Evolutionary conservation across 768 basidiomycete genomes (phyloP), one percentile per base, ranked within the genome.

Genomic region (Dacryopinax primogenitus): DNA sequence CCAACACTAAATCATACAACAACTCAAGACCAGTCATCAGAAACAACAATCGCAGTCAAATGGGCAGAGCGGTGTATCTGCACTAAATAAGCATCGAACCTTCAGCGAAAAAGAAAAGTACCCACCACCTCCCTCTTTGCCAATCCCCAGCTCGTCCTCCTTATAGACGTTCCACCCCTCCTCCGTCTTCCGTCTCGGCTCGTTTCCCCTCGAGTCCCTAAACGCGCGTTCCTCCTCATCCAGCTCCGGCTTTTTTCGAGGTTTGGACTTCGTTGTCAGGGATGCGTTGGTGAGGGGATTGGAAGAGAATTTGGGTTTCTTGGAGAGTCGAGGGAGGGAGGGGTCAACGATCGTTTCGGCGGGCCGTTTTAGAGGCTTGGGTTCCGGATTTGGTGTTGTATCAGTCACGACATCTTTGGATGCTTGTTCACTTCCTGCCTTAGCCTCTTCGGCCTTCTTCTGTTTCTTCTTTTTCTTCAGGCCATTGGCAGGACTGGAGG

Each of bases 41-140:
- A 58, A 58, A 90, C 91, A 92, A 70, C 91, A 92, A 36, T 88
- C 79, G 74, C 90, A 92, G 73, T 92, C 91, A 72, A 92, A 92
- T 4, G 91, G 91, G 76, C 90, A 92, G 39, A 88, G 74, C 1
- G 87, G 82, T 0, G 90, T 91, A 73, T 88, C 90, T 92, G 34
- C 2, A 41, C 15, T 18, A 15, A 9, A 15, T 16, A 36, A 32
- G 26, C 37, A 67, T 23, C 64, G 33, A 28, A 58, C 34, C 36
- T 11, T 28, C 51, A 66, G 68, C 30, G 66, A 63, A 67, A 66
- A 33, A 16, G 45, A 18, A 32, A 28, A 39, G 34, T 39, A 62
- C 83, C 76, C 74, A 89, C 90, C 89, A 72, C 91, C 90, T 47
- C 86, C 85, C 65, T 82, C 77, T 65, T 81, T 77, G 41, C 75